phyloP scores from a whole-genome alignment of 805 yeast genomes.

The Suhomyces vadensis region DNA sequence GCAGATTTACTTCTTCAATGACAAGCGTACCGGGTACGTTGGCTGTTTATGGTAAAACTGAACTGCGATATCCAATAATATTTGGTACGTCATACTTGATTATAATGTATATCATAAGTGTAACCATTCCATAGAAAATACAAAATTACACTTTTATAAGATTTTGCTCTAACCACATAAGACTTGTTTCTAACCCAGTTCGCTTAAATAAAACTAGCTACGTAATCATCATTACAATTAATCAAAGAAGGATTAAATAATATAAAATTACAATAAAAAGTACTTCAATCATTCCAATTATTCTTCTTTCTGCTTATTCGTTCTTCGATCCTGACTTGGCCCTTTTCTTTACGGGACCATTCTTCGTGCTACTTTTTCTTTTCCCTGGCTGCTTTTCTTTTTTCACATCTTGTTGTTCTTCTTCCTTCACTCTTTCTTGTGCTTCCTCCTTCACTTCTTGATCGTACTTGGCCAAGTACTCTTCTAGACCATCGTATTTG shows the following conservation, averaged over 20 bases:
- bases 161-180: too few relatives aligned
- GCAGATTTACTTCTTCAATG: neutral
- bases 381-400: neutral
- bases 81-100: neutral
- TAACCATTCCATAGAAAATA: too few relatives aligned
- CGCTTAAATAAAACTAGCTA: too few relatives aligned
- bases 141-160: too few relatives aligned
- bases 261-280: too few relatives aligned
- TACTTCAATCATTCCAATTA: too few relatives aligned
- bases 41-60: neutral
- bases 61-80: neutral
- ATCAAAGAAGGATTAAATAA: too few relatives aligned
- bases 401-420: neutral
- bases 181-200: too few relatives aligned
- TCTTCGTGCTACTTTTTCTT: neutral
- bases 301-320: too few relatives aligned
- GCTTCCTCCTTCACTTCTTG: slow-evolving; percentile 4
- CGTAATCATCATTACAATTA: too few relatives aligned
- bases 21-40: neutral
- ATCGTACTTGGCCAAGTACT: neutral
- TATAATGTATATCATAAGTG: too few relatives aligned
- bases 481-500: slow-evolving; percentile 17
- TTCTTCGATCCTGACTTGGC: slow-evolving; percentile 1
- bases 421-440: neutral
- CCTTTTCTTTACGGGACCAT: neutral